Evolutionary conservation across 257 asterid genomes (phyloP).

Genomic region (Jacaranda copaia): DNA sequence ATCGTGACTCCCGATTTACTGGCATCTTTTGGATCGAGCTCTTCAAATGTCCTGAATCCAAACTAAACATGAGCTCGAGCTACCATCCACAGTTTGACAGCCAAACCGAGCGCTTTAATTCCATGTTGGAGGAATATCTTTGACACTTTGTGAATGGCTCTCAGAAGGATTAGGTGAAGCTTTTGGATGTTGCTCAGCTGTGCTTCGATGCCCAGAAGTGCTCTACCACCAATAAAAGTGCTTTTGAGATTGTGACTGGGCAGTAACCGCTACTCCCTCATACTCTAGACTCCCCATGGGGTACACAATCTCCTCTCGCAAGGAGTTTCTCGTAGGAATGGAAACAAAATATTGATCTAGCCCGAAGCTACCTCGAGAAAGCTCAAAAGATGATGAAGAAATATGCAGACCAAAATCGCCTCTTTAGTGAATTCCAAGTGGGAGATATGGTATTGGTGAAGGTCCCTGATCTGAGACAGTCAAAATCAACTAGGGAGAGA

Average conservation of each 20-base stretch:
- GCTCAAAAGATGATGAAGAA: neutral
- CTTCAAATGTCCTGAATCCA: no score
- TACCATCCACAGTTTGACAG: no score
- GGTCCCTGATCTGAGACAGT: neutral
- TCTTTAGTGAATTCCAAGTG: neutral
- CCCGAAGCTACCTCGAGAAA: neutral
- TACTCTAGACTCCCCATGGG: neutral
- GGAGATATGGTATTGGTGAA: neutral
- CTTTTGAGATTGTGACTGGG: neutral
- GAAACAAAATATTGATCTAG: neutral
- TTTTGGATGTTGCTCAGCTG: no score
- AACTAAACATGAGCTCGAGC: no score
- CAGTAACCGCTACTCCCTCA: neutral
- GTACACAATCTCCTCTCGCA: neutral
- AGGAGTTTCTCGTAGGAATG: neutral
- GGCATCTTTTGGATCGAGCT: no score
- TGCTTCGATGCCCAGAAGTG: neutral
- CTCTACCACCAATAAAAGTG: neutral
- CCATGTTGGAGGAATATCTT: no score
- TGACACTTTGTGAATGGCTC: no score
- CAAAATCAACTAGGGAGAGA: neutral
- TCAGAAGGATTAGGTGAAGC: no score
- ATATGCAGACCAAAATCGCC: neutral
- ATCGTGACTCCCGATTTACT: no score
- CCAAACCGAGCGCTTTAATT: no score